Evolutionary conservation across 441 rosid species (phyloP).

Genomic region (Viola pubescens): DNA sequence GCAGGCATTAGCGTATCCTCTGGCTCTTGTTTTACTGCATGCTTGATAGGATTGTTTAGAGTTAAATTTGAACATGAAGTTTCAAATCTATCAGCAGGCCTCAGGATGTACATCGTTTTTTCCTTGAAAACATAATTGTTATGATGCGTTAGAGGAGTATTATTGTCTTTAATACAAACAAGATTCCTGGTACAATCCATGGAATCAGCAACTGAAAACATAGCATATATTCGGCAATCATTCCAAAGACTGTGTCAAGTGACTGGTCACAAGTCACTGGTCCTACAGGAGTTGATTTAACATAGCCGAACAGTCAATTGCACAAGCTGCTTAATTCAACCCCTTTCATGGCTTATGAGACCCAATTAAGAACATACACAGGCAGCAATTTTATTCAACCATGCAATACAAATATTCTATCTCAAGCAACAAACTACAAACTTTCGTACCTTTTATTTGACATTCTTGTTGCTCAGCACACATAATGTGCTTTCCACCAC

Average conservation of each 20-base stretch:
- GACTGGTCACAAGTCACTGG: not conserved
- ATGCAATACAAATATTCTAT: not conserved
- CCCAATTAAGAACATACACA: not conserved
- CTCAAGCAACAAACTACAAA: not conserved
- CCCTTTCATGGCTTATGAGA: not conserved
- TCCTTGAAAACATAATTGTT: not conserved
- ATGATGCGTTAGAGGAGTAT: not conserved
- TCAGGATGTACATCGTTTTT: not conserved
- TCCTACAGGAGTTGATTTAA: not conserved
- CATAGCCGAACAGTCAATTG: not conserved
- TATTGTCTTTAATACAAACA: not conserved
- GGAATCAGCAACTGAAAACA: not conserved
- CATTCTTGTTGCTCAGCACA: not conserved
- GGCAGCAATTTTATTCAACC: not conserved
- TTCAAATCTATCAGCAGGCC: slow-evolving; percentile 5
- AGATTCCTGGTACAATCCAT: not conserved
- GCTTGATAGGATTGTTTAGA: not conserved
- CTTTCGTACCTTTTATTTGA: not conserved
- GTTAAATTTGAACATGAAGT: not conserved
- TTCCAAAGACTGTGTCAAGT: not conserved
- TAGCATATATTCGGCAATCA: not conserved
- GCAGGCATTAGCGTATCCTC: not conserved
- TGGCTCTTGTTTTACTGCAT: not conserved
- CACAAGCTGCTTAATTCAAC: not conserved
- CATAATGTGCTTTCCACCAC: no score